Evolutionary conservation across 2,329 filamentous ascomycete genomes (phyloP).

Genomic region (Aspergillus glaucus): DNA sequence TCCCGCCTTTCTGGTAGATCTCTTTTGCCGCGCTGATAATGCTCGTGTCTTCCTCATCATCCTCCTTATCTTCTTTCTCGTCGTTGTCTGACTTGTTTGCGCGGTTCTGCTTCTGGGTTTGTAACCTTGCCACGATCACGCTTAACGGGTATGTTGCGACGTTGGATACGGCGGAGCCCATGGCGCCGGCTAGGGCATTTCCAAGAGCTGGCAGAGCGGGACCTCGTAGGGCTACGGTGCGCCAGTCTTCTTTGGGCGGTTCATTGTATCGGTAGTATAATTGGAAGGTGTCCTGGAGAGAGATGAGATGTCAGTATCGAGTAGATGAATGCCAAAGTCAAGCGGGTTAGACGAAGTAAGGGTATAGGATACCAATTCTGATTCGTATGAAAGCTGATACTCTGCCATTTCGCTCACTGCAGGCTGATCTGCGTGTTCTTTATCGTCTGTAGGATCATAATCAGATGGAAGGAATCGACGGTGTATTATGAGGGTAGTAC

Average conservation of each 20-base stretch:
- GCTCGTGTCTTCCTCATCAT: constrained; percentile 52
- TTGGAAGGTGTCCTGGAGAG: constrained; percentile 36
- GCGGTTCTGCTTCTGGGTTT: constrained; percentile 59
- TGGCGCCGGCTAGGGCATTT: constrained; percentile 73
- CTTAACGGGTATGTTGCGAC: constrained; percentile 74
- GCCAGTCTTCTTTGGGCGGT: constrained; percentile 24
- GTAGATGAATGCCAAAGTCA: neutral
- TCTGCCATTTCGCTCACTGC: constrained; percentile 57
- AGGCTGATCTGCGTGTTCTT: no score
- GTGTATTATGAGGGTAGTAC: no score
- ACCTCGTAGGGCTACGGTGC: constrained; percentile 26
- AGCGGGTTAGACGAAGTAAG: neutral
- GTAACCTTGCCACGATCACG: constrained; percentile 72
- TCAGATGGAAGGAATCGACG: no score
- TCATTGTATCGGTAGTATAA: constrained; percentile 39
- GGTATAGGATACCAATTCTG: constrained; percentile 15
- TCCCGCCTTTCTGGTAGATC: constrained; percentile 68
- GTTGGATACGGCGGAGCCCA: constrained; percentile 73
- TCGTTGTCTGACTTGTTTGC: constrained; percentile 44
- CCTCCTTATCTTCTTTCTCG: constrained; percentile 34
- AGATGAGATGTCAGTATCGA: neutral
- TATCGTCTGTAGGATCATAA: no score
- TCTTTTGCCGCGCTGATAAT: constrained; percentile 63
- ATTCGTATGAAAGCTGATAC: constrained; percentile 61
- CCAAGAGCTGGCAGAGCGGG: constrained; percentile 64